These are phyloP conservation scores for Pleurotus eryngii DNA, from an alignment of 768 basidiomycete genomes.

Conservation along the genomic window DNA sequence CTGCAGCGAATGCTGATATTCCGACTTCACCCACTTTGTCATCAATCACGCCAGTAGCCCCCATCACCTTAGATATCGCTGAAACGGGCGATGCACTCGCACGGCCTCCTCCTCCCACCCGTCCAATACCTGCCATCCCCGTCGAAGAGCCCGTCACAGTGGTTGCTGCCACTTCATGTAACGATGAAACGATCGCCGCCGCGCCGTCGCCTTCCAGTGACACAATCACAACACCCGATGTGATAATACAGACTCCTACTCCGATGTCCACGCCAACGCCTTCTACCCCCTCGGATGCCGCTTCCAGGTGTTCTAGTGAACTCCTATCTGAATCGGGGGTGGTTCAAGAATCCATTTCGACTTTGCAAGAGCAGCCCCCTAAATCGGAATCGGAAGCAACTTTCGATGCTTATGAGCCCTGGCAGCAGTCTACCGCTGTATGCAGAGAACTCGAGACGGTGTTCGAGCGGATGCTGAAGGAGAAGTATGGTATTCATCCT, in stretches of 20 bases:
- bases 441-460: conserved; percentile 51
- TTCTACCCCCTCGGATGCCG: background rate
- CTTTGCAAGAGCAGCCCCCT: background rate
- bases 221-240: background rate
- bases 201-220: background rate
- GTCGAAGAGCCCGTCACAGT: background rate
- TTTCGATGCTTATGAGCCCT: conserved; percentile 23
- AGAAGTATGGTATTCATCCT: conserved; percentile 49
- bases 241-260: background rate
- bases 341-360: too few relatives aligned
- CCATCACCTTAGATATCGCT: background rate
- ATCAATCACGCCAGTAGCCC: background rate
- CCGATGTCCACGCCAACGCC: background rate
- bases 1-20: background rate
- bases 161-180: background rate
- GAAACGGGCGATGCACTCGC: background rate
- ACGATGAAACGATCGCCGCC: background rate
- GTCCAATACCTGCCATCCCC: conserved; percentile 8
- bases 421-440: conserved; percentile 35
- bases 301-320: too few relatives aligned
- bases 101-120: conserved; percentile 9
- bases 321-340: too few relatives aligned
- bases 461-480: conserved; percentile 57
- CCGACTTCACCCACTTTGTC: background rate
- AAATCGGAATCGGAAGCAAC: background rate